Conservation (phyloP, 1,284 basidiomycete species). For the Inonotus obliquus region DNA sequence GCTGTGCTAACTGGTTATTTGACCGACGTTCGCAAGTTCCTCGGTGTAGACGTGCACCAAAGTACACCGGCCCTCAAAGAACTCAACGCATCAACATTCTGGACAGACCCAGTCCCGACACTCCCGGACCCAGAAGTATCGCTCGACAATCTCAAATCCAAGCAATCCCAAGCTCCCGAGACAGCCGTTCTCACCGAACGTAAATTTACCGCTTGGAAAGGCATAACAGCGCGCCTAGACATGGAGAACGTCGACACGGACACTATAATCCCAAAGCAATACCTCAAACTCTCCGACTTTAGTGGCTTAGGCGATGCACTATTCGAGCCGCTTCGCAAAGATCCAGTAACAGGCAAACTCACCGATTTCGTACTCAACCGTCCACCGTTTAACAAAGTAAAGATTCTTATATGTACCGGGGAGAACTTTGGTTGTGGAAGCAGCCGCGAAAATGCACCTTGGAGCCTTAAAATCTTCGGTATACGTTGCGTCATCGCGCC, state of each 20-base stretch:
- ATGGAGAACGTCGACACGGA: constrained; percentile 95
- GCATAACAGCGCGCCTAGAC: constrained; percentile 82
- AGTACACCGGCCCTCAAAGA: constrained; percentile 15
- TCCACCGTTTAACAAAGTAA: constrained; percentile 75
- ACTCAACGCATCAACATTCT: constrained; percentile 37
- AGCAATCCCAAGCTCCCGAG: too few relatives aligned
- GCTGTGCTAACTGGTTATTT: constrained; percentile 88
- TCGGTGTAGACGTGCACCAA: constrained; percentile 38
- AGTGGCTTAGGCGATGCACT: constrained; percentile 87
- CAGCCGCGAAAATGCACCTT: constrained; percentile 92
- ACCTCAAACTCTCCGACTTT: constrained; percentile 91
- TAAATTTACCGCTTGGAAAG: constrained; percentile 80
- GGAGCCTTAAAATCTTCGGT: constrained; percentile 96
- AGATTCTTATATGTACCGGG: constrained; percentile 85
- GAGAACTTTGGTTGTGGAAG: constrained; percentile 95
- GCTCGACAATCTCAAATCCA: constrained; percentile 25
- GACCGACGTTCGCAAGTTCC: constrained; percentile 84
- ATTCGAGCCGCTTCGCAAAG: constrained; percentile 82
- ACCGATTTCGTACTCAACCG: constrained; percentile 91
- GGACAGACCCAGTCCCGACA: constrained; percentile 76
- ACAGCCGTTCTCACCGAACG: constrained; percentile 46
- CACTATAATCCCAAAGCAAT: constrained; percentile 96
- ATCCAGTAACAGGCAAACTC: constrained; percentile 73
- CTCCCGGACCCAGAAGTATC: constrained; percentile 49
- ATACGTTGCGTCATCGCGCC: constrained; percentile 91